Evolutionary conservation across 2,329 filamentous ascomycete species (phyloP).

Genomic region (Didymellaceae sp.): DNA sequence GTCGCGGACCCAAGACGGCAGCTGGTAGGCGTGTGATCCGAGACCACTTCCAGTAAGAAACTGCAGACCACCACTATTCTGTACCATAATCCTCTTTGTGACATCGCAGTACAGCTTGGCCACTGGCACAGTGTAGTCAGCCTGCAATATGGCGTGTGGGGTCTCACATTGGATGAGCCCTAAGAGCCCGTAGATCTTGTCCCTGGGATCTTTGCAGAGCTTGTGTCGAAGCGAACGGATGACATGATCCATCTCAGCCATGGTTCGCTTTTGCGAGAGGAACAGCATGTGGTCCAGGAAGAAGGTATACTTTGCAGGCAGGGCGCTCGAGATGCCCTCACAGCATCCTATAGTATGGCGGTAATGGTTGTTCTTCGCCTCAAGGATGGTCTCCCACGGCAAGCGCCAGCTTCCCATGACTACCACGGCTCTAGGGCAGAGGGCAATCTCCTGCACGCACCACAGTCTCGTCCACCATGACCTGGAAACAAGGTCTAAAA

Average conservation of each 20-base stretch:
- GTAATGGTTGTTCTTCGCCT: background rate
- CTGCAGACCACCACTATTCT: background rate
- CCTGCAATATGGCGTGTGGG: background rate
- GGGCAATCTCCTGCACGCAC: background rate
- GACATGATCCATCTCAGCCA: background rate
- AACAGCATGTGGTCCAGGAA: background rate
- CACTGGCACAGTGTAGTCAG: background rate
- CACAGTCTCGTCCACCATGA: constrained; percentile 7
- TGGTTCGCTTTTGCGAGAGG: background rate
- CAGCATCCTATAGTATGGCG: background rate
- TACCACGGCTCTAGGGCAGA: background rate
- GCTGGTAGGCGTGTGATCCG: background rate
- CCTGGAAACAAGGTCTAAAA: background rate
- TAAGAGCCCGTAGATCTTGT: constrained; percentile 1
- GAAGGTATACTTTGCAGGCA: constrained; percentile 2
- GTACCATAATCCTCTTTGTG: background rate
- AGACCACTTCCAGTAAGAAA: constrained; percentile 3
- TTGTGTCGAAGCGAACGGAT: constrained; percentile 1
- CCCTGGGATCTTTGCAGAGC: constrained; percentile 6
- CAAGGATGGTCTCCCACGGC: background rate
- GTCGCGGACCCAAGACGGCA: constrained; percentile 2
- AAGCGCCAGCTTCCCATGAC: background rate
- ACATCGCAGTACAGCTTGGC: background rate
- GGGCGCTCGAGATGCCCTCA: background rate
- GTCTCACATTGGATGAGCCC: background rate